Conservation (phyloP, 306 rosid genomes). For the Pyrus communis region DNA sequence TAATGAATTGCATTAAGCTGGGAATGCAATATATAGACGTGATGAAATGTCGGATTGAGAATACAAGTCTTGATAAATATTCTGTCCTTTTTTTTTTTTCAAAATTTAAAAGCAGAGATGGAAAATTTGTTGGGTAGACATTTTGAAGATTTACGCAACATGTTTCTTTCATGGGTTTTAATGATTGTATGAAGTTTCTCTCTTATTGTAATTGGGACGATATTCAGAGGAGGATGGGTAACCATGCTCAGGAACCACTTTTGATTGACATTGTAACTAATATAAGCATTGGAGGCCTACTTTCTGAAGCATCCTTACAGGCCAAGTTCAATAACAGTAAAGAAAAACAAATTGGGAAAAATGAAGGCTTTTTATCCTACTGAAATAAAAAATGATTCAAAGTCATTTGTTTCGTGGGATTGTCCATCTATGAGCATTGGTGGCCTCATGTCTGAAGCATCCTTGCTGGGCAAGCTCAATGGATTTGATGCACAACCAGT, state of each 20-base stretch:
- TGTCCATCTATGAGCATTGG: constrained; percentile 45
- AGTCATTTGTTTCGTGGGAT: constrained; percentile 10
- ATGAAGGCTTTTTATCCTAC: constrained; percentile 9
- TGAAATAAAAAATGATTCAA: constrained; percentile 40
- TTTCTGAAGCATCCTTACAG: constrained; percentile 37
- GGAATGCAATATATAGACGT: not conserved
- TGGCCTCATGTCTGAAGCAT: constrained; percentile 57
- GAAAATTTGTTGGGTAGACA: not conserved
- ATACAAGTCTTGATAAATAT: not conserved
- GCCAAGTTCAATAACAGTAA: constrained; percentile 20
- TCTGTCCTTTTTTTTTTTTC: not conserved
- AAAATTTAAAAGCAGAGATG: not conserved
- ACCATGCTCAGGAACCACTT: constrained; percentile 26
- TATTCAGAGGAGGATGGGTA: constrained; percentile 18
- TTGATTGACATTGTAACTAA: constrained; percentile 34
- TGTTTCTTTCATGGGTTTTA: not conserved
- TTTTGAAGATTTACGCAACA: not conserved
- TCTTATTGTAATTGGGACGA: constrained; percentile 24
- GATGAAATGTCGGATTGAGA: not conserved
- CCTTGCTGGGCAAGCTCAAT: constrained; percentile 35
- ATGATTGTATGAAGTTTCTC: constrained; percentile 9
- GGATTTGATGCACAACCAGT: constrained; percentile 25
- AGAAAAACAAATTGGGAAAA: constrained; percentile 16
- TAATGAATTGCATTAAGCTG: not conserved
- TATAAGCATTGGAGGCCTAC: constrained; percentile 41